A percentile compares a stretch with the other conserved stretches of the same genome.
Evolutionary conservation across 108 stramenopile species (phyloP).

Genomic region (Skeletonema potamos): DNA sequence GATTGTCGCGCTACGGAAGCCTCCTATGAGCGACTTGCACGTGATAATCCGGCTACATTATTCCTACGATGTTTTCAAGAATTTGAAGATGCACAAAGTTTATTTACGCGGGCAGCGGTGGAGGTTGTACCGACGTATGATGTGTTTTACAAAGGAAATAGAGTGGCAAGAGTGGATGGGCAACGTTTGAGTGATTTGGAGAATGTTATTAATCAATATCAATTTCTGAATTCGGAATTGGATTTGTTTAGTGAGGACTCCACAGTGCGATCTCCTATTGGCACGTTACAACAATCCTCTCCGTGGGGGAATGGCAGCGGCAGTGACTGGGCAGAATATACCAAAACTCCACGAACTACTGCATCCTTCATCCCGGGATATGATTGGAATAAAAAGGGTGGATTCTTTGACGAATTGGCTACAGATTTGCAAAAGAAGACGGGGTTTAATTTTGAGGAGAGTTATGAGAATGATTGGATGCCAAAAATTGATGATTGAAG

Average conservation of each 20-base stretch:
- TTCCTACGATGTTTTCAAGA: constrained; percentile 68
- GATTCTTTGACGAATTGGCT: constrained; percentile 63
- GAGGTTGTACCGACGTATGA: constrained; percentile 32
- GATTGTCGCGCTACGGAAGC: constrained; percentile 61
- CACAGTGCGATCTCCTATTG: neutral
- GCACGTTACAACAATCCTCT: neutral
- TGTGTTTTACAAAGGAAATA: constrained; percentile 42
- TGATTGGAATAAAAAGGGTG: constrained; percentile 60
- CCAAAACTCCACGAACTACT: constrained; percentile 56
- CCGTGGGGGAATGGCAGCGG: constrained; percentile 53
- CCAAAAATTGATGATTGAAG: constrained; percentile 60
- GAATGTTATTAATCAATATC: constrained; percentile 53
- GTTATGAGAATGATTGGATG: constrained; percentile 62
- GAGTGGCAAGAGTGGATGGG: constrained; percentile 67
- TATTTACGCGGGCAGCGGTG: constrained; percentile 50
- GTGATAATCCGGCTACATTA: constrained; percentile 61
- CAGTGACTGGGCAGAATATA: constrained; percentile 9
- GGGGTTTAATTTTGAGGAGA: constrained; percentile 57
- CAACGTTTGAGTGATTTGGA: constrained; percentile 44
- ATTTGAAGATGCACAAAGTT: constrained; percentile 50
- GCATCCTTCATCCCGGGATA: constrained; percentile 66
- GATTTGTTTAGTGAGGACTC: constrained; percentile 68
- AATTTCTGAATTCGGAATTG: constrained; percentile 59
- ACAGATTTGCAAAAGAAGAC: constrained; percentile 33
- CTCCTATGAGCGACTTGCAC: constrained; percentile 61